phyloP scores from a whole-genome alignment of 345 rosid genomes.

The Kandelia obovata region DNA sequence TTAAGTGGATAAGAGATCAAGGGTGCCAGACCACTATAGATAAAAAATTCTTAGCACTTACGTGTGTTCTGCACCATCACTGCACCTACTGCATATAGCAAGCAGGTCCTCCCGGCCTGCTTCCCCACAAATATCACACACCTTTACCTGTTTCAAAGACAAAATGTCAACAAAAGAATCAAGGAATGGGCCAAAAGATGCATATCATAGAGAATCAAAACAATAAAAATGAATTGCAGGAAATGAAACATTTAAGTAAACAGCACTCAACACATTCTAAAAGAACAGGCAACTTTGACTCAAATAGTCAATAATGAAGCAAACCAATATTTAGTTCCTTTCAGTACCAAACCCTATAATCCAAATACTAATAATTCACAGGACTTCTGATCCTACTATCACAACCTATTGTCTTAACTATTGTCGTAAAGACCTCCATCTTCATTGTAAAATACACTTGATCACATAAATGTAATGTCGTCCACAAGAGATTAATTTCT shows the following conservation, averaged over 20 bases:
- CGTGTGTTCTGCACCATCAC: conserved; percentile 99
- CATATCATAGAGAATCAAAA: background rate
- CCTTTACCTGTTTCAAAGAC: conserved; percentile 74
- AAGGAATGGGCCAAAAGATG: background rate
- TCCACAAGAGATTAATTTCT: background rate
- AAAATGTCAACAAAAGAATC: background rate
- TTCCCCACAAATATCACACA: conserved; percentile 99
- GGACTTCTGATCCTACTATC: too few species aligned
- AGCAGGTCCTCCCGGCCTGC: conserved; percentile 97
- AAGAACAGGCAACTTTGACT: background rate
- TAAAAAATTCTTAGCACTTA: conserved; percentile 40
- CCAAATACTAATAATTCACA: too few species aligned
- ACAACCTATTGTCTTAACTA: too few species aligned
- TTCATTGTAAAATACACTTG: background rate
- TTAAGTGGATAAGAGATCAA: conserved; percentile 5
- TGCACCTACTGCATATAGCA: conserved; percentile 84
- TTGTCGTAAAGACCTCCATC: background rate
- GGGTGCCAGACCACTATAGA: conserved; percentile 5
- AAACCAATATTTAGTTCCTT: too few species aligned
- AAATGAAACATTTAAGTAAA: background rate
- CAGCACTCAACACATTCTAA: background rate
- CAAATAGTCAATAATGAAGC: too few species aligned
- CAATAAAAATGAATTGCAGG: background rate
- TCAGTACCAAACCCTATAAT: too few species aligned
- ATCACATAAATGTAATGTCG: background rate